Evolutionary conservation across 306 rosid species (phyloP).

Genomic region (Hippophae tibetana): DNA sequence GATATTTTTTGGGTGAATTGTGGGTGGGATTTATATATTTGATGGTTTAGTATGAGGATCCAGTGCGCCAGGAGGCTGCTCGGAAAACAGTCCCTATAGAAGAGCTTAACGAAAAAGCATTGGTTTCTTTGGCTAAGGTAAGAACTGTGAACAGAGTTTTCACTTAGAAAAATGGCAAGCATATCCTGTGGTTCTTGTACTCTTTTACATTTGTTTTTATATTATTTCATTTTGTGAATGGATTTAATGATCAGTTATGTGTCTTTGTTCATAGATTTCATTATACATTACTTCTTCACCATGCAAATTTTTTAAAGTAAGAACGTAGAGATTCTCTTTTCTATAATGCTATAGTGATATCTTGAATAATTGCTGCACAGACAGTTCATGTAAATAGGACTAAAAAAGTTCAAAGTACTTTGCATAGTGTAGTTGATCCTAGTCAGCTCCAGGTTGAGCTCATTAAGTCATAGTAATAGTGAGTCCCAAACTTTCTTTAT

Average conservation of each 20-base stretch:
- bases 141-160: slow-evolving; percentile 11
- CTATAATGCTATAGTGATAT: not conserved
- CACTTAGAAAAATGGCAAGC: not conserved
- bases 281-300: not conserved
- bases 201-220: slow-evolving; percentile 2
- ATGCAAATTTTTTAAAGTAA: not conserved
- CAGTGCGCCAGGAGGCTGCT: slow-evolving; percentile 70
- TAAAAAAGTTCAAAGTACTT: too few species aligned
- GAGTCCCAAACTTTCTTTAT: too few species aligned
- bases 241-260: not conserved
- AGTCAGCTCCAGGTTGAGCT: too few species aligned
- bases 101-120: slow-evolving; percentile 83
- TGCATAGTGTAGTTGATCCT: too few species aligned
- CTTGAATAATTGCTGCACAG: too few species aligned
- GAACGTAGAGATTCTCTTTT: not conserved
- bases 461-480: too few species aligned
- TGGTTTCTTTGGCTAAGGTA: slow-evolving; percentile 85
- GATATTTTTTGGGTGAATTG: not conserved
- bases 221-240: not conserved
- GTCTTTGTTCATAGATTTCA: not conserved
- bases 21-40: not conserved
- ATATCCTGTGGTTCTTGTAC: not conserved
- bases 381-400: too few species aligned
- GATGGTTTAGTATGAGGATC: slow-evolving; percentile 64
- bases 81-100: slow-evolving; percentile 61